Conservation (phyloP, 495 filamentous ascomycete genomes). For the Penicillium fimorum region DNA sequence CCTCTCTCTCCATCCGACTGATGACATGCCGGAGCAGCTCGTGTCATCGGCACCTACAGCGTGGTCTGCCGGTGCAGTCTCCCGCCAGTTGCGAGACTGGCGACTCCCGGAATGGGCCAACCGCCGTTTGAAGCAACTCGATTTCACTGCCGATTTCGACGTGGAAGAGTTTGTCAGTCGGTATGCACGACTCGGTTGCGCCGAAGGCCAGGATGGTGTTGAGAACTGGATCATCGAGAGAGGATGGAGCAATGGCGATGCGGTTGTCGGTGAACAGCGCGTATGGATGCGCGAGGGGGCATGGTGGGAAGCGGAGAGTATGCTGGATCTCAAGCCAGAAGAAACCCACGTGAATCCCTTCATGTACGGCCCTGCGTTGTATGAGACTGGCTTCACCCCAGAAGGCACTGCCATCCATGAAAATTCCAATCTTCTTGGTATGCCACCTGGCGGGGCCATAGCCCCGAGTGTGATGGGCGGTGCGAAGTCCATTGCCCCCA, state of each 20-base stretch:
- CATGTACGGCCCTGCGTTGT: constrained; percentile 33
- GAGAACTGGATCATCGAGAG: constrained; percentile 94
- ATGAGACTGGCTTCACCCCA: constrained; percentile 31
- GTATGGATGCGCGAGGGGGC: constrained; percentile 93
- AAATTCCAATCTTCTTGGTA: constrained; percentile 58
- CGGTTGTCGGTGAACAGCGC: constrained; percentile 82
- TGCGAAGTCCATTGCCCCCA: constrained; percentile 73
- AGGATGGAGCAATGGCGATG: constrained; percentile 97
- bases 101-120: constrained; percentile 95
- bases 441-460: constrained; percentile 58
- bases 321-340: constrained; percentile 87
- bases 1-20: constrained; percentile 85
- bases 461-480: constrained; percentile 55
- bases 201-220: constrained; percentile 87
- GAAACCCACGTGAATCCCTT: constrained; percentile 34
- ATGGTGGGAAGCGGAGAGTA: constrained; percentile 98
- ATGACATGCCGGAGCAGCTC: constrained; percentile 72
- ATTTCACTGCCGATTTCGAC: constrained; percentile 97
- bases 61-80: constrained; percentile 91
- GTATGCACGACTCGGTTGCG: constrained; percentile 80
- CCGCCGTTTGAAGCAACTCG: constrained; percentile 83
- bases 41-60: constrained; percentile 57
- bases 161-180: constrained; percentile 83
- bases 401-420: constrained; percentile 51
- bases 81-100: constrained; percentile 89